These are phyloP conservation scores for Saccharomycopsis capsularis DNA, from an alignment of 805 yeast genomes.

Conservation along the genomic window DNA sequence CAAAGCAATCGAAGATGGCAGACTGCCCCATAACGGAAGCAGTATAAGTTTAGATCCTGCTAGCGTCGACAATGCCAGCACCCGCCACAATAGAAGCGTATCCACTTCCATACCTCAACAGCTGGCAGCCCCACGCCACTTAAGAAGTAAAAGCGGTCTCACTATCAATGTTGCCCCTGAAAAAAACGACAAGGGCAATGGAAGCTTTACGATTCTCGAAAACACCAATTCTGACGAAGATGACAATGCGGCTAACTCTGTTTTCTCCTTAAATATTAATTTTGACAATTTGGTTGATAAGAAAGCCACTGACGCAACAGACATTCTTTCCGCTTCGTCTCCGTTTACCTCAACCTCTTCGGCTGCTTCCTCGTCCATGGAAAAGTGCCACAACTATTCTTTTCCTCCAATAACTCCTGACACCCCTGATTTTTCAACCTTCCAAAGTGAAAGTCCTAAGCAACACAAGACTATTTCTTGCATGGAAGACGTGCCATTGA, in stretches of 20 bases:
- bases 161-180: not conserved
- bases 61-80: not conserved
- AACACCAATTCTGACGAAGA: not conserved
- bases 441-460: not conserved
- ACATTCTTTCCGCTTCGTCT: not conserved
- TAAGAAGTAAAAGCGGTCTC: not conserved
- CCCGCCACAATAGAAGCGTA: no score
- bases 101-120: no score
- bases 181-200: not conserved
- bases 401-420: conserved; percentile 2
- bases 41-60: no score
- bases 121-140: not conserved
- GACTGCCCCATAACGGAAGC: no score
- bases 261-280: conserved; percentile 6
- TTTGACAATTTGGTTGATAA: conserved; percentile 5
- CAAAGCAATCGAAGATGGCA: not conserved
- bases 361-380: not conserved
- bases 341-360: not conserved
- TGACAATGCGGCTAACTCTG: not conserved
- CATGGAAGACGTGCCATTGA: not conserved
- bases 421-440: conserved; percentile 1
- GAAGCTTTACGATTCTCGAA: not conserved
- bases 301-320: not conserved
- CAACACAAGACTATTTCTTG: not conserved
- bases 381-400: not conserved